Evolutionary conservation across 495 filamentous ascomycete genomes (phyloP).

Genomic region (Penicillium cataractarum): DNA sequence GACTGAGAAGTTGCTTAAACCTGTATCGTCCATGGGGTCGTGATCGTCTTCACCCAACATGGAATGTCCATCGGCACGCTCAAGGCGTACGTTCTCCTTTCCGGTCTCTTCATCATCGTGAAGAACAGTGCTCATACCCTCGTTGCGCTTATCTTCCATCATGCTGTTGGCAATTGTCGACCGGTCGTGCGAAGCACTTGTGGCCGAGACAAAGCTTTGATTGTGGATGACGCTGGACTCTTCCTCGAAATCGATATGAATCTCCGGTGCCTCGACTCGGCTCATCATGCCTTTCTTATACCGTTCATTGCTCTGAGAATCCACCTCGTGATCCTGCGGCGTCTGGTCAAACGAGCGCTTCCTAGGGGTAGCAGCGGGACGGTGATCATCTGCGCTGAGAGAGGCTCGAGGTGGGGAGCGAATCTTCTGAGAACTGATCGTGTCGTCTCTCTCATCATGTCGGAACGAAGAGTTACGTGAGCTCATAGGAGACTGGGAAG

Average conservation of each 20-base stretch:
- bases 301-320: constrained; percentile 26
- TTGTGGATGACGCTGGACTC: constrained; percentile 33
- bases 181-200: constrained; percentile 21
- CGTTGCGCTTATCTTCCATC: constrained; percentile 46
- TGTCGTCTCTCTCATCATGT: constrained; percentile 8
- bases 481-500: constrained; percentile 6
- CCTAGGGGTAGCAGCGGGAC: constrained; percentile 30
- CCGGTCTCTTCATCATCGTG: constrained; percentile 31
- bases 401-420: constrained; percentile 21
- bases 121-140: constrained; percentile 50
- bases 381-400: constrained; percentile 10
- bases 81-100: constrained; percentile 27
- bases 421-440: constrained; percentile 19
- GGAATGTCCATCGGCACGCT: constrained; percentile 25
- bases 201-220: constrained; percentile 24
- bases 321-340: constrained; percentile 33
- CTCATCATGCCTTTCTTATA: constrained; percentile 39
- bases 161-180: constrained; percentile 39
- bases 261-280: constrained; percentile 30
- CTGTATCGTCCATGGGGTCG: constrained; percentile 71
- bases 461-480: constrained; percentile 3
- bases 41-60: constrained; percentile 37
- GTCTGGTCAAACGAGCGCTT: constrained; percentile 48
- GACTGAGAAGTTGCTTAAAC: constrained; percentile 84
- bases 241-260: constrained; percentile 38